Conservation (phyloP, 768 basidiomycete species). For the Boletus reticulatus region DNA sequence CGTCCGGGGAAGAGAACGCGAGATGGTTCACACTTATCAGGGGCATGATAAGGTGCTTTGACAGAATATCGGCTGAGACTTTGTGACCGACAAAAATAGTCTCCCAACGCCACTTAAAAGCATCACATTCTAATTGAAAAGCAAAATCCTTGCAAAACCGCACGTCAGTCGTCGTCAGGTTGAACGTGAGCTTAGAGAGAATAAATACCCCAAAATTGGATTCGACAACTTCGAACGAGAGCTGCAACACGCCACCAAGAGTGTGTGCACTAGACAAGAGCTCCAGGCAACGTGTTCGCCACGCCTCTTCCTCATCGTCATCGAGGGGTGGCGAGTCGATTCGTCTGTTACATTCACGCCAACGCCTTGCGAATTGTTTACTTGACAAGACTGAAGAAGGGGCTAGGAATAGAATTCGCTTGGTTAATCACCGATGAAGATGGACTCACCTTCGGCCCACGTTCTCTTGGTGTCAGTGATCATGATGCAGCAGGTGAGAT, state of each 20-base stretch:
- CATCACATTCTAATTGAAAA: conserved; percentile 54
- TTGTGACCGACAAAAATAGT: conserved; percentile 61
- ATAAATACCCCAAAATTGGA: conserved; percentile 55
- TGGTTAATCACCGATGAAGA: conserved; percentile 22
- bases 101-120: conserved; percentile 82
- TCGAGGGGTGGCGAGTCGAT: conserved; percentile 27
- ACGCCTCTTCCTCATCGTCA: conserved; percentile 54
- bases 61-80: conserved; percentile 68
- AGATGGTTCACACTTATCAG: conserved; percentile 70
- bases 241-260: conserved; percentile 54
- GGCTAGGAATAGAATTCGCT: conserved; percentile 14
- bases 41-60: conserved; percentile 75
- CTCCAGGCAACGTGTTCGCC: conserved; percentile 55
- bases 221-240: conserved; percentile 57
- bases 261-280: conserved; percentile 59
- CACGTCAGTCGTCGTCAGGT: conserved; percentile 14
- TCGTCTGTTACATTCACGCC: conserved; percentile 57
- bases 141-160: conserved; percentile 56
- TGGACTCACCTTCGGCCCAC: conserved; percentile 66
- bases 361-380: conserved; percentile 64
- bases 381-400: conserved; percentile 45
- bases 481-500: conserved; percentile 58
- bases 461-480: conserved; percentile 73
- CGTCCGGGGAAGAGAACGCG: conserved; percentile 60
- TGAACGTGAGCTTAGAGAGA: background rate